These are phyloP conservation scores for Ocimum tenuiflorum DNA, from an alignment of 257 asterid genomes.

Conservation along the genomic window DNA sequence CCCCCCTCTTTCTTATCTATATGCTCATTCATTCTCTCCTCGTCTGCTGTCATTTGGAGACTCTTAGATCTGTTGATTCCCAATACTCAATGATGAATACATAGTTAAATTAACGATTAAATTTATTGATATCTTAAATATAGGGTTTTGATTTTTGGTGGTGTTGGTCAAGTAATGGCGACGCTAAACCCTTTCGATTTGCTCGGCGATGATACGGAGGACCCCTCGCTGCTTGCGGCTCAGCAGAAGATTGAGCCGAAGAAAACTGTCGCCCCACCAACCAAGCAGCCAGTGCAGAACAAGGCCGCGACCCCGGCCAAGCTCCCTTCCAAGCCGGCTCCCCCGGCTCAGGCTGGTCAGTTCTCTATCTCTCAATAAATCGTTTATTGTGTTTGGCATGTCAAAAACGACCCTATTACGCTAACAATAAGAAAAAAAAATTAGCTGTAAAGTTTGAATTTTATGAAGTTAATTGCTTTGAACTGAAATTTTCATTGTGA, in stretches of 20 bases:
- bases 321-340: constrained; percentile 65
- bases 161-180: constrained; percentile 46
- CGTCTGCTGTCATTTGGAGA: neutral
- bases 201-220: constrained; percentile 66
- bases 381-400: neutral
- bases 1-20: constrained; percentile 1
- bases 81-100: constrained; percentile 21
- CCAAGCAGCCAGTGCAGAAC: constrained; percentile 26
- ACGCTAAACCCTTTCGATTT: constrained; percentile 75
- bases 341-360: constrained; percentile 75
- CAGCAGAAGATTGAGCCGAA: constrained; percentile 47
- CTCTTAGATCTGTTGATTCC: constrained; percentile 22
- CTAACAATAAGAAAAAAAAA: too few relatives aligned
- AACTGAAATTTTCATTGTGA: neutral
- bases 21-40: neutral
- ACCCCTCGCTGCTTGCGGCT: constrained; percentile 53
- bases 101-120: neutral
- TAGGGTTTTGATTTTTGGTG: constrained; percentile 11
- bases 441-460: neutral
- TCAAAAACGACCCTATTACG: too few relatives aligned
- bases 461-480: neutral
- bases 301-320: constrained; percentile 24
- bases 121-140: neutral
- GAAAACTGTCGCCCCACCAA: constrained; percentile 34
- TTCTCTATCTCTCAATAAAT: neutral